A percentile compares a stretch with the other conserved stretches of the same genome.
Conservation (phyloP, 768 basidiomycete genomes). For the Boletus insuetus region DNA sequence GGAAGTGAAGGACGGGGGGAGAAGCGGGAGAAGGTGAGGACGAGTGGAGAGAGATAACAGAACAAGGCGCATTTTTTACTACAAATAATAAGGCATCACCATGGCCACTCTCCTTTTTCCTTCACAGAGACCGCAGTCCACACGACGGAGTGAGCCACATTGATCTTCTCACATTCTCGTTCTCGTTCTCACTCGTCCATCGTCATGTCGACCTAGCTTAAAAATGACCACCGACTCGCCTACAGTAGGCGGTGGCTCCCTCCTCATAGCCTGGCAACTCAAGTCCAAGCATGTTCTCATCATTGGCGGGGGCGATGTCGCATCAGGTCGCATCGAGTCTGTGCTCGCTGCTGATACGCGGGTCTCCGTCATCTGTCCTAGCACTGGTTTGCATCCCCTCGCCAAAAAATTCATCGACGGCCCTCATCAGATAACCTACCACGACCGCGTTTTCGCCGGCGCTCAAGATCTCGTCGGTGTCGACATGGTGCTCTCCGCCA, state of each 20-base stretch:
- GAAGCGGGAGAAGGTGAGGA: neutral
- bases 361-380: conserved; percentile 77
- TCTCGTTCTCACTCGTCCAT: neutral
- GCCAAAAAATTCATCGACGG: conserved; percentile 51
- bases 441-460: conserved; percentile 64
- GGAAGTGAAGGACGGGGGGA: neutral
- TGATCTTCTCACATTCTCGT: no score
- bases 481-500: conserved; percentile 91
- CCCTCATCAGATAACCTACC: conserved; percentile 54
- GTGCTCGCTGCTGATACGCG: conserved; percentile 77
- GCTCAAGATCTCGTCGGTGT: conserved; percentile 63
- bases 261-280: conserved; percentile 94
- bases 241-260: conserved; percentile 57
- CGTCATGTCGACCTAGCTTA: neutral
- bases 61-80: no score
- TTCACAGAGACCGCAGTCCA: no score
- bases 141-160: no score
- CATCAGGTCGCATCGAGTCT: conserved; percentile 82
- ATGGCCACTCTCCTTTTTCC: no score
- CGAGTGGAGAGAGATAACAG: neutral
- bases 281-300: conserved; percentile 80
- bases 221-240: conserved; percentile 12
- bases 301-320: conserved; percentile 92
- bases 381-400: conserved; percentile 58
- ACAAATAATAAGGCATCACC: no score